Percentiles rank a stretch among this genome's conserved stretches.
These are phyloP conservation scores for Claviceps cyperi DNA, from an alignment of 2,329 filamentous ascomycete genomes.

Conservation along the genomic window DNA sequence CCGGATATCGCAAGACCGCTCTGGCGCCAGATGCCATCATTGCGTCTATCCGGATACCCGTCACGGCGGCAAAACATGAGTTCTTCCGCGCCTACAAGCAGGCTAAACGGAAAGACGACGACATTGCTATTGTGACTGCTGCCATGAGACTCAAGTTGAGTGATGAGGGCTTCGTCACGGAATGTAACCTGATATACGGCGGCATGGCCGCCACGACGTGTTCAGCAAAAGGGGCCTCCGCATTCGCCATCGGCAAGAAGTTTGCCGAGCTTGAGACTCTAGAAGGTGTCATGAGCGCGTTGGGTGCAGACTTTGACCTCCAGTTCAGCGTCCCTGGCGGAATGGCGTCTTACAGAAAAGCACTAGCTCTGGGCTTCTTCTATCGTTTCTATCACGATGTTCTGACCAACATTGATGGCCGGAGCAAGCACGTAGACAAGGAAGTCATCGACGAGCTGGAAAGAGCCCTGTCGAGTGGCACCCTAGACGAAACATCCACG, in stretches of 20 bases:
- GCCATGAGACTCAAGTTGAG: constrained; percentile 64
- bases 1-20: constrained; percentile 74
- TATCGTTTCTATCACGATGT: constrained; percentile 94
- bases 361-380: constrained; percentile 83
- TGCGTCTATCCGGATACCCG: constrained; percentile 70
- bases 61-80: constrained; percentile 61
- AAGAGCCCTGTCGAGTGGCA: constrained; percentile 64
- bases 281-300: constrained; percentile 75
- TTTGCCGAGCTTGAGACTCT: constrained; percentile 71
- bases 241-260: constrained; percentile 61
- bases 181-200: constrained; percentile 74
- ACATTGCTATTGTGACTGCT: constrained; percentile 92
- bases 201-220: constrained; percentile 90
- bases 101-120: constrained; percentile 91
- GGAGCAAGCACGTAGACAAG: constrained; percentile 40
- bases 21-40: constrained; percentile 73
- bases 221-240: constrained; percentile 65
- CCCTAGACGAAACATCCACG: constrained; percentile 62
- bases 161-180: constrained; percentile 53
- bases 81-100: constrained; percentile 89
- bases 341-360: constrained; percentile 93
- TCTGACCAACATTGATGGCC: constrained; percentile 43
- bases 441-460: constrained; percentile 77
- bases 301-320: constrained; percentile 83
- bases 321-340: constrained; percentile 85